Evolutionary conservation across 2,329 filamentous ascomycete species (phyloP), one percentile per base, ranked within the genome.

Genomic region (Xylaria sp.): DNA sequence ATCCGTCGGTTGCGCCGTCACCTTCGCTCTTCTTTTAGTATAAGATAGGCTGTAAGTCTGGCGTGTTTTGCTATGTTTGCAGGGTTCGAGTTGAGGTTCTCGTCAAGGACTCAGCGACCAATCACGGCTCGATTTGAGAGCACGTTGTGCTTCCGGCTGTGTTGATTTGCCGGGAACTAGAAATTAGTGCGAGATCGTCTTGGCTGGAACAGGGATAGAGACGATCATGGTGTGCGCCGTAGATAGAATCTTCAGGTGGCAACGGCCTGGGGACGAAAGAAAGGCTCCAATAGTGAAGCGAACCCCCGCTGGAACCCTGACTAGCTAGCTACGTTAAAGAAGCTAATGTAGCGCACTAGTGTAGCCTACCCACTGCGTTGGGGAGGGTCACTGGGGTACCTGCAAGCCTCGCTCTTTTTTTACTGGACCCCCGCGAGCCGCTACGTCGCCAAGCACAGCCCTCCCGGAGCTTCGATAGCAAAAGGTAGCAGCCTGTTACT

Each of bases 111-210:
- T 10, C 33, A 11, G 3, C 22, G 36, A 42, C 70, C 70, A 72
- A 71, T 72, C 63, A 69, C 9, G 22, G 2, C 9, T 39, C 45
- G 13, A 2, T 7, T 11, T 47, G 3, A 49, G 54, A 61, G 55
- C 70, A 72, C 70, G 70, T 72, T 72, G 50, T 63, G 58, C 10
- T 42, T 61, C 53, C 20, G 54, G 25, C 44, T 62, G 27, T 56
- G 61, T 58, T 71, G 60, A 72, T 71, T 72, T 61, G 70, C 65
- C 67, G 65, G 64, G 59, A 66, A 22, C 68, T 61, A 68, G 36
- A 51, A 10, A 31, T 31, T 62, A 51, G 56, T 13, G 45, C 56
- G 45, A 63, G 65, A 60, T 65, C 45, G 25, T 31, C 45, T 38
- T 33, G 11, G 22, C 36, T 20, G 13, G 67, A 59, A 13, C 60